Evolutionary conservation across 495 filamentous ascomycete genomes (phyloP).

Genomic region (Viridothelium virens): DNA sequence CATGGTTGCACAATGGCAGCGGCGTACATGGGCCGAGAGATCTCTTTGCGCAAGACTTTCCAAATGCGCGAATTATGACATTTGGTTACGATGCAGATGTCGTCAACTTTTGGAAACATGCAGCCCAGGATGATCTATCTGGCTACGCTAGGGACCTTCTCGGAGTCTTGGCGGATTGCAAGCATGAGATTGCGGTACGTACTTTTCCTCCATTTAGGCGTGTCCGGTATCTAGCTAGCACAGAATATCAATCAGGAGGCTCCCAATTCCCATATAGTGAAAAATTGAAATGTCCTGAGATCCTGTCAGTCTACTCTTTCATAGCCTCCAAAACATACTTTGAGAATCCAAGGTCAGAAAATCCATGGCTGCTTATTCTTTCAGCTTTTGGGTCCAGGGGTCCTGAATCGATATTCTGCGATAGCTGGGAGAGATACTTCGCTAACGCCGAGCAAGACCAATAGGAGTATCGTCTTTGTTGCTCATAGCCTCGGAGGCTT

Average conservation of each 20-base stretch:
- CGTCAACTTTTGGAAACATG: constrained; percentile 5
- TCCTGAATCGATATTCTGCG: too few relatives aligned
- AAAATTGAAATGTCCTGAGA: neutral
- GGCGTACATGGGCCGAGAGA: constrained; percentile 10
- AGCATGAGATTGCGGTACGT: neutral
- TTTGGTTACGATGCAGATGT: constrained; percentile 24
- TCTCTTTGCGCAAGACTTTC: constrained; percentile 13
- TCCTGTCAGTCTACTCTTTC: neutral
- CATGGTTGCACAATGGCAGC: constrained; percentile 12
- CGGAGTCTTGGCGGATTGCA: constrained; percentile 1
- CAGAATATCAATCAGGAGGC: too few relatives aligned
- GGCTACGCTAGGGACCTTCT: constrained; percentile 15
- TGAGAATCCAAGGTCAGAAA: too few relatives aligned
- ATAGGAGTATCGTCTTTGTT: constrained; percentile 19
- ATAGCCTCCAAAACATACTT: too few relatives aligned
- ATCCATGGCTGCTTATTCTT: too few relatives aligned
- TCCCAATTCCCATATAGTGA: too few relatives aligned
- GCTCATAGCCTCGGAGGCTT: constrained; percentile 17
- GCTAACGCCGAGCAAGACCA: neutral
- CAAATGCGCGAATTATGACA: constrained; percentile 17
- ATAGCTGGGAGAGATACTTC: too few relatives aligned
- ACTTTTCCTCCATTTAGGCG: too few relatives aligned
- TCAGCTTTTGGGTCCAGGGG: too few relatives aligned
- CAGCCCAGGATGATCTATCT: constrained; percentile 8
- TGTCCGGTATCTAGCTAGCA: too few relatives aligned